Evolutionary conservation across 768 basidiomycete genomes (phyloP), one percentile per base, ranked within the genome.

Genomic region (Suillus tomentosus): DNA sequence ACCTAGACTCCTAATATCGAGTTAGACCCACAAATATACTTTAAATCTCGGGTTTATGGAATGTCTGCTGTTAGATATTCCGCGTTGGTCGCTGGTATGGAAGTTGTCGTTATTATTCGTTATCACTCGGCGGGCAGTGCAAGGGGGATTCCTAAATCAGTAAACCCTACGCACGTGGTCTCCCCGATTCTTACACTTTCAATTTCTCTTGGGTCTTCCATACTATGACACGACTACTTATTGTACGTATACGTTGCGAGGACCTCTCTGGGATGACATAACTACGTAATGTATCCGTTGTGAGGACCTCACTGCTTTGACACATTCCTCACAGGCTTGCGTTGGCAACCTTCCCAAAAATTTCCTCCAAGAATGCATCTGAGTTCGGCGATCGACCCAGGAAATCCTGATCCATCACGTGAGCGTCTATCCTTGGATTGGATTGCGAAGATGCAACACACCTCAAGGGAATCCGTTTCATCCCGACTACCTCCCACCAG

Each of bases 401-500:
- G 84, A 94, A 93, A 67, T 87, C 86, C 90, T 91, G 63, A 19
- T 53, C 51, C 65, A 60, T 43, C 40, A 40, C 37, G 42, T n/a
- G 24, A 45, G 50, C n/a, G 14, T 34, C 10, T 37, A 19, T 27
- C 31, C 9, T 19, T 53, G 27, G 42, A 13, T 11, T 15, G 31
- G 3, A 51, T 45, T 13, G 15, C 22, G 1, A n/a, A 42, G 42
- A 17, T 62, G 24, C 36, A 13, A 39, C 76, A 37, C 66, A 88
- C 91, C 82, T 89, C 82, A 63, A 95, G 82, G n/a, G 89, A 89
- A 54, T 91, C 88, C 62, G 87, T 75, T 68, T 94, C 94, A 66
- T 95, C 92, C 14, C 89, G 84, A 66, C 88, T 90, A 34, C 91
- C 92, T 31, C 94, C 92, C 9, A 84, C 84, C 39, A 78, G 74